Evolutionary conservation across 2,329 filamentous ascomycete species (phyloP), one percentile per base, ranked within the genome.

Genomic region (Monilinia aucupariae): DNA sequence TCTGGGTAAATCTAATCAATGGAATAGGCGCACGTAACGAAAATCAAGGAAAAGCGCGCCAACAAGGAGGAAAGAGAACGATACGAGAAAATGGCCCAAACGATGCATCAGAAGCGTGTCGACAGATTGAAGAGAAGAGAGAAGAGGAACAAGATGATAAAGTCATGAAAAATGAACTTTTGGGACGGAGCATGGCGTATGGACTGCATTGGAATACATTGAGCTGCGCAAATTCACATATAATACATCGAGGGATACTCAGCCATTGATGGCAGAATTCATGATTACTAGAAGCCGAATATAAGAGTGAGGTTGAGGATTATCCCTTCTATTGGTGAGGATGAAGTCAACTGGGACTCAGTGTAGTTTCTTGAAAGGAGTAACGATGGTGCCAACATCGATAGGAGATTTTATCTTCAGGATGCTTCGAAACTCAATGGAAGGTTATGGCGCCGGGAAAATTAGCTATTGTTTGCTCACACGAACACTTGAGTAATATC

Each of bases 61-160:
- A 90, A 88, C 59, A 97, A 97, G 82, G 92, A 91, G 71, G 94
- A 97, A 80, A 92, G 89, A 77, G 91, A 92, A 73, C 82, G 93
- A 69, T 97, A 93, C 74, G 91, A 92, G 76, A 91, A 92, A 80
- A 85, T 99, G 85, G 93, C 92, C 25, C 91, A 92, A 79, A 97
- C 94, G 80, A 97, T 99, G 94, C 93, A 97, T 79, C 86, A 85
- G 77, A 97, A 96, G 82, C 84, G 92, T 66, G 88, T 97, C 15
- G 94, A 99, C 78, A 85, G 94, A 71, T 78, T 96, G 76, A 96
- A 92, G 86, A 85, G 92, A 74, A 90, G 91, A 77, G 94, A 99
- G 81, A 97, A 97, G 87, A 86, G 94, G 74, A 99, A 93, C 78
- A 94, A 93, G 80, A 78, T 91, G 75, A 74, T 89, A 71, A 87